Evolutionary conservation across 345 rosid genomes (phyloP), one percentile per base, ranked within the genome.

Genomic region (Moricandia arvensis): DNA sequence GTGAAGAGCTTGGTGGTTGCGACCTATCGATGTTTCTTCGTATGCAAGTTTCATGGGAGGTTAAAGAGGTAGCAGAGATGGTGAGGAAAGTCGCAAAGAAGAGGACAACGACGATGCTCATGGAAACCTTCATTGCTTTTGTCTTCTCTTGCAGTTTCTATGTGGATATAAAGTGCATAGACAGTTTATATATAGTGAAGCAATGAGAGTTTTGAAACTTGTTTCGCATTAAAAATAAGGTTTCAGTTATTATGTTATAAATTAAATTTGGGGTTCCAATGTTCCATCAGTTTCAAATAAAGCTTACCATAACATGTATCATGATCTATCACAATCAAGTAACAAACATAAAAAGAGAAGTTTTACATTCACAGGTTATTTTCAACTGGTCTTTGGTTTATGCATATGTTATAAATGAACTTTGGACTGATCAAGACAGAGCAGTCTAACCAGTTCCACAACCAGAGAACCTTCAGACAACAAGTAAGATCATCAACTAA

Each of bases 41-140:
- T 53, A 73, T 63, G 76, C 76, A 73, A 34, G 53, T 34, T 63
- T 73, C 69, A 26, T 63, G 63, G 35, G 13, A 43, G 55, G 13
- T 58, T 4, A 43, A 63, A 9, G 69, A 54, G 29, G 29, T 12
- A 35, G 43, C n/a, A 35, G 57, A 64, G 21, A 64, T 45, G 38
- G 24, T 7, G 4, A 64, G 3, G 24, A 73, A 64, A 21, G 63
- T 62, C 24, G 55, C 41, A 37, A 53, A 51, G 55, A 54, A 54
- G 31, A 53, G 11, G 64, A 73, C 4, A 3, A 68, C 29, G 43
- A 64, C 24, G 24, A 21, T 21, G 24, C 24, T 21, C 24, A 21
- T 21, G 24, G 24, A 21, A 1, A 21, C 1, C 24, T 21, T 21
- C 24, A 21, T 21, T 21, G 24, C 24, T 21, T 21, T 2, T 21